These are phyloP conservation scores for Echinochloa phyllopogon DNA, from an alignment of 176 grass and related monocot species.

Conservation along the genomic window DNA sequence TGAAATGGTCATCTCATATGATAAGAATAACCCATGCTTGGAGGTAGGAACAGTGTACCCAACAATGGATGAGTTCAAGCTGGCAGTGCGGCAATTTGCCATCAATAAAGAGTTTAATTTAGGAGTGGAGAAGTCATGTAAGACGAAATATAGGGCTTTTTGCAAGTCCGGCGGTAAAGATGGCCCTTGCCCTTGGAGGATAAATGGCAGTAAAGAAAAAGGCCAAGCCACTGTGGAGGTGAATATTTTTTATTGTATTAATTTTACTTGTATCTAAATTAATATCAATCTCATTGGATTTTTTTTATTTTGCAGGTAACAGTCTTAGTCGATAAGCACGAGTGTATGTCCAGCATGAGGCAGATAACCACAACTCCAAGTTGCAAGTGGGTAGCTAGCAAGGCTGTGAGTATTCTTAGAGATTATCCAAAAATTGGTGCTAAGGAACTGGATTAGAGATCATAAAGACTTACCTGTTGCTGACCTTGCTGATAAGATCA, in stretches of 20 bases:
- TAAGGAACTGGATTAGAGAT: neutral
- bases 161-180: neutral
- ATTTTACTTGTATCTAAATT: neutral
- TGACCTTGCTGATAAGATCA: no score
- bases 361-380: neutral
- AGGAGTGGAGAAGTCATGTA: neutral
- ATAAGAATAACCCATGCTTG: neutral
- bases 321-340: neutral
- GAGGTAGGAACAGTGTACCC: neutral
- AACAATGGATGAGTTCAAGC: neutral
- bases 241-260: neutral
- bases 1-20: constrained; percentile 13
- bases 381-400: neutral
- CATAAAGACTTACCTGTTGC: no score
- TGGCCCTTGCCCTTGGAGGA: constrained; percentile 10
- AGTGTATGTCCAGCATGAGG: neutral
- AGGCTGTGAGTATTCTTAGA: neutral
- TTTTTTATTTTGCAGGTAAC: neutral
- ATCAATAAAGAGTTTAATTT: no score
- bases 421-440: neutral
- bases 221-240: neutral
- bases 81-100: neutral
- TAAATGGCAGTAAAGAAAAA: neutral
- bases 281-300: neutral
- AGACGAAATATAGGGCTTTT: neutral